A percentile compares a stretch with the other conserved stretches of the same genome.
phyloP scores from a whole-genome alignment of 177 flowering plant species.

The Vitis hybrid region DNA sequence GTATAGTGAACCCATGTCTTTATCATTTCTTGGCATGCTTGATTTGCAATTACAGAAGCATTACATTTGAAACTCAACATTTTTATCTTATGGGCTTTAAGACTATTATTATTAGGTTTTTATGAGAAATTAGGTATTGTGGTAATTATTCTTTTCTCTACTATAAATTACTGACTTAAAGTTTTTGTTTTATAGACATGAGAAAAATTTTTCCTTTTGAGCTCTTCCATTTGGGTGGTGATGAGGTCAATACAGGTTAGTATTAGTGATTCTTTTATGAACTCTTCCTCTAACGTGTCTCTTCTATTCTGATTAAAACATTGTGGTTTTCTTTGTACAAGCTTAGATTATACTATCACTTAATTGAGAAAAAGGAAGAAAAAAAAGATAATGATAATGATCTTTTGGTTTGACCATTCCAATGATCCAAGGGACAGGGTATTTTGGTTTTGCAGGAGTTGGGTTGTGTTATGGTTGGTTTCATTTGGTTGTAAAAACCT shows the following conservation, averaged over 20 bases:
- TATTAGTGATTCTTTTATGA: not conserved
- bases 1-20: not conserved
- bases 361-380: not conserved
- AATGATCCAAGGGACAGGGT: not conserved
- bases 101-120: no score
- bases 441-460: no score
- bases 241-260: conserved; percentile 92
- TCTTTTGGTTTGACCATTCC: no score
- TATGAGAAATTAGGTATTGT: not conserved
- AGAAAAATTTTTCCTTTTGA: conserved; percentile 90
- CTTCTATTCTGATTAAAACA: no score
- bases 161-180: not conserved
- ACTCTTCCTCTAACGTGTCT: not conserved
- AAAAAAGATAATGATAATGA: no score
- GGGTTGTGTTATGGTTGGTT: no score
- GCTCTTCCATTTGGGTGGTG: conserved; percentile 97
- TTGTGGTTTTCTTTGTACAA: not conserved
- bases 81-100: no score
- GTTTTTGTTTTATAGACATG: conserved; percentile 56
- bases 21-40: not conserved
- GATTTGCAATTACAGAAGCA: not conserved
- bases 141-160: conserved; percentile 3
- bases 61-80: not conserved
- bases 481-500: no score
- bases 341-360: conserved; percentile 2